Base-by-base conservation (phyloP, 345 rosid species). In the Arabidopsis suecica region DNA sequence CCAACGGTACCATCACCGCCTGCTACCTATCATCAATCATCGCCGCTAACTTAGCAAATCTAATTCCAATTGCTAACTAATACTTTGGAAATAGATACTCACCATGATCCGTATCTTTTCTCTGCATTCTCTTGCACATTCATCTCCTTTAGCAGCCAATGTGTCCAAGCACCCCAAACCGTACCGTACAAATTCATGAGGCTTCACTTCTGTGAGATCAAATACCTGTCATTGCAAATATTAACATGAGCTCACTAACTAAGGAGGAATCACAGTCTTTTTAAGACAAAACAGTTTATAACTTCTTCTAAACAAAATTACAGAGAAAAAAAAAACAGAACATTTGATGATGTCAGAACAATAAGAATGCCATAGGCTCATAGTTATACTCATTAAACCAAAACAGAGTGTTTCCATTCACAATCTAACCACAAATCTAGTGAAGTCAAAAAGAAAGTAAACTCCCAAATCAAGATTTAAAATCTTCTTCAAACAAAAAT, bases 1-100 rank as follows among this genome's bases (percentile, higher is more conserved):
- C 98, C 99, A 64, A 91, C 97, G 0, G 96, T 93, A 75, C 97
- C 98, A 88, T 96, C 99, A 79, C 98, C 99, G 72, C 99, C 97
- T n/a, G 96, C 99, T 69, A 96, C 99, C 99, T 96, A 78, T 77
- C 74, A 73, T 50, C 60, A 37, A 41, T 54, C 37, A 69, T 42
- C 3, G 4, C 23, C 41, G 0, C 59, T 25, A 7, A 5, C 34
- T 74, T 57, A n/a, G 28, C 60, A 47, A 5, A 59, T 50, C 34
- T 34, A 57, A 11, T 37, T 11, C 22, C 22, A 34, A 9, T 10
- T 50, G 47, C 10, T 64, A 23, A 41, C 10, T 16, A 1, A 32
- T 57, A 6, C 20, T 30, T 1, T 9, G 2, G 7, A 44, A 9
- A n/a, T 56, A 5, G 0, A 16, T 38, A 76, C 90, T 69, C 82